A percentile compares a stretch with the other conserved stretches of the same genome.
phyloP scores from a whole-genome alignment of 1,284 basidiomycete species.

The Rhizoctonia solani region DNA sequence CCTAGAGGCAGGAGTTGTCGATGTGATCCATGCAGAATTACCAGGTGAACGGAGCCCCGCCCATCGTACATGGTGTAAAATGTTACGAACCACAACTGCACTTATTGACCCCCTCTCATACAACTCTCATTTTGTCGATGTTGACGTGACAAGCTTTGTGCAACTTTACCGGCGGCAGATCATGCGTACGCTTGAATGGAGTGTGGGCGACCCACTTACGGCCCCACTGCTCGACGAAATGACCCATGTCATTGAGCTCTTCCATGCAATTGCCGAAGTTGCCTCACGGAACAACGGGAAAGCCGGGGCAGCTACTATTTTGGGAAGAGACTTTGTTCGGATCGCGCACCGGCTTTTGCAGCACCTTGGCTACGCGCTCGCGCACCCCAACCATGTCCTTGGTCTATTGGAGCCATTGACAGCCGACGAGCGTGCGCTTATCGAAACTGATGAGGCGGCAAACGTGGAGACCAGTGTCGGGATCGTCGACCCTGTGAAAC shows the following conservation, averaged over 20 bases:
- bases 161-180: conserved; percentile 85
- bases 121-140: conserved; percentile 81
- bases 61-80: conserved; percentile 81
- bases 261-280: conserved; percentile 62
- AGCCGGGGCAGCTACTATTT: conserved; percentile 44
- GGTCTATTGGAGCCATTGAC: conserved; percentile 81
- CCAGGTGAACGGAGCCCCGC: conserved; percentile 74
- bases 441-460: conserved; percentile 59
- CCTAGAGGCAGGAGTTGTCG: conserved; percentile 74
- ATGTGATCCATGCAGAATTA: conserved; percentile 68
- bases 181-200: conserved; percentile 75
- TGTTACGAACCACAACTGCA: conserved; percentile 79
- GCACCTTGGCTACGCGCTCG: conserved; percentile 85
- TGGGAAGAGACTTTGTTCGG: conserved; percentile 61
- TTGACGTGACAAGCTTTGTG: conserved; percentile 83
- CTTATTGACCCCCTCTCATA: conserved; percentile 64
- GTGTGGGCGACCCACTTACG: conserved; percentile 72
- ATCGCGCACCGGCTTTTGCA: conserved; percentile 61
- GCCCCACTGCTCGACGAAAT: conserved; percentile 78
- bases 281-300: background rate
- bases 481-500: conserved; percentile 61
- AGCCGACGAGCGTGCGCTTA: conserved; percentile 66
- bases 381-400: conserved; percentile 86
- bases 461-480: conserved; percentile 45
- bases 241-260: conserved; percentile 74